Evolutionary conservation across 441 rosid species (phyloP), one percentile per base, ranked within the genome.

Genomic region (Manihot esculenta): DNA sequence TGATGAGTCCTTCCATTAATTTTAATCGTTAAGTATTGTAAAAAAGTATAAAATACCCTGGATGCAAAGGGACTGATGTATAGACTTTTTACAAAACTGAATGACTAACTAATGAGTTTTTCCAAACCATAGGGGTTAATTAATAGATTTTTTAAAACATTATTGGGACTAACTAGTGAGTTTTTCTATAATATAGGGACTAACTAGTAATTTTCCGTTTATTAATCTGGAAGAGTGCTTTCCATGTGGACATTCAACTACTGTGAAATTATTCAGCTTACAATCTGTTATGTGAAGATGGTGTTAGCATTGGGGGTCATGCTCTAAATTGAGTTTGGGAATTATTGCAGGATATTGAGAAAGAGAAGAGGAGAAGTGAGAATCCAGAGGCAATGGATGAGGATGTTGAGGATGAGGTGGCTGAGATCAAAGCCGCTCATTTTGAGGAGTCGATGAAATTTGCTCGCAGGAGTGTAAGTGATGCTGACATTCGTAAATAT

Each of bases 351-450:
- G 90, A 86, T 64, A 86, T 84, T 14, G 90, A 86, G 77, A 84
- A 61, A 74, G 90, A 82, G 73, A 84, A 67, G 75, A 81, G 76
- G 76, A 80, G 74, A 55, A 44, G 69, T 1, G 85, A 81, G 49
- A 67, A 75, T 65, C 90, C 88, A 1, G 85, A 86, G 73, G 88
- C 87, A 6, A 86, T 86, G 90, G 90, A 86, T 47, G 90, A 86
- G 79, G 85, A 88, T 13, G 63, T 44, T 1, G 89, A 84, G 41
- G 92, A 87, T 4, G 88, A 84, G 61, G 76, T 84, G 45, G 66
- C 88, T 0, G 84, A 84, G 81, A 84, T 86, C 27, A 86, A 83
- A 76, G 86, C 85, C 47, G 79, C 84, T 66, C 90, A 84, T 54
- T 86, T 86, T 18, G 87, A 84, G 71, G 88, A 88, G 72, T 86